Evolutionary conservation across 1,284 basidiomycete species (phyloP).

Genomic region (Kwoniella shivajii): DNA sequence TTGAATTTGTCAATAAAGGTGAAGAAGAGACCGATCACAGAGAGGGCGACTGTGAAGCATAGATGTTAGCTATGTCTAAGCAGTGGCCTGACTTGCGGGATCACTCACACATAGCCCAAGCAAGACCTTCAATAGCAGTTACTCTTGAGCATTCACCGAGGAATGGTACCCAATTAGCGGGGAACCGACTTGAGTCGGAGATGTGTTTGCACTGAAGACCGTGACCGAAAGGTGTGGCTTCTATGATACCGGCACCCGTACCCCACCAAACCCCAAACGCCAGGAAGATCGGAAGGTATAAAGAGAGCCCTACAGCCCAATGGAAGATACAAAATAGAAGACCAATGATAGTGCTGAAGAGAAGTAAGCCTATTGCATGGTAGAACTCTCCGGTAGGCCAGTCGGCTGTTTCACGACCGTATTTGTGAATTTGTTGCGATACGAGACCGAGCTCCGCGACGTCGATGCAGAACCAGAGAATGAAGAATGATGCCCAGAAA

Average conservation of each 20-base stretch:
- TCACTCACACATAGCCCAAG: constrained; percentile 46
- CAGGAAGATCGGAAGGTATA: constrained; percentile 39
- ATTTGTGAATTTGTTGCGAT: constrained; percentile 43
- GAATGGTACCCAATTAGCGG: constrained; percentile 31
- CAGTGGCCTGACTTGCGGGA: too few species aligned
- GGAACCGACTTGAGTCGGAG: constrained; percentile 30
- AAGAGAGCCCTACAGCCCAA: constrained; percentile 27
- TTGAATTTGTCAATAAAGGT: constrained; percentile 36
- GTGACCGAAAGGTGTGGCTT: constrained; percentile 47
- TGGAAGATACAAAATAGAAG: constrained; percentile 42
- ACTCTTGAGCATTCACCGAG: constrained; percentile 34
- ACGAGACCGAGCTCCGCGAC: constrained; percentile 51
- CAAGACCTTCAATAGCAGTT: constrained; percentile 40
- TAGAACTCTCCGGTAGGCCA: constrained; percentile 35
- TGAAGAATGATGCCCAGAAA: constrained; percentile 59
- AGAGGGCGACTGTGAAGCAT: constrained; percentile 34
- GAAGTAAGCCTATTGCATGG: constrained; percentile 41
- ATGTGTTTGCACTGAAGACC: constrained; percentile 39
- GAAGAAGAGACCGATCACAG: constrained; percentile 40
- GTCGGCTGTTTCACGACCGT: constrained; percentile 24
- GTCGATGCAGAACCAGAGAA: constrained; percentile 60
- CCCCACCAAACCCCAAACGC: constrained; percentile 33
- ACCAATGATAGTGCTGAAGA: constrained; percentile 41
- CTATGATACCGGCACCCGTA: constrained; percentile 42
- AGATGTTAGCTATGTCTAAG: too few species aligned